phyloP scores from a whole-genome alignment of 1,139 yeast genomes.

The Pichia sp. region DNA sequence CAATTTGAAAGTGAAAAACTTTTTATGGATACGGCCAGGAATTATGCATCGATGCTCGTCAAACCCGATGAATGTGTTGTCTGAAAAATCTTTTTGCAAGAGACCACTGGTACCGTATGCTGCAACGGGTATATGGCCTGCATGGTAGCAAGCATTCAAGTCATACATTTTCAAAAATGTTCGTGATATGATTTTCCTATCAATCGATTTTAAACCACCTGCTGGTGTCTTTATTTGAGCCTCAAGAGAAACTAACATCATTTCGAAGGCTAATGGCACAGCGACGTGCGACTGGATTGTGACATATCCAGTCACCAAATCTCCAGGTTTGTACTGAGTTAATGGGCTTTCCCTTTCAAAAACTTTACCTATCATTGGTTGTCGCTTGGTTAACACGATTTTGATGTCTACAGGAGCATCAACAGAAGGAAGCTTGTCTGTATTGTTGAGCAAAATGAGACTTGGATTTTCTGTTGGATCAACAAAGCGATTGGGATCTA shows the following conservation, averaged over 20 bases:
- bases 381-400: conserved; percentile 36
- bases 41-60: conserved; percentile 43
- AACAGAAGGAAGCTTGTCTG: conserved; percentile 32
- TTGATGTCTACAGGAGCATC: conserved; percentile 34
- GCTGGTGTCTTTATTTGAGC: conserved; percentile 33
- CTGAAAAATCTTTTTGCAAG: conserved; percentile 29
- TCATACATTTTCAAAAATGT: conserved; percentile 40
- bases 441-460: conserved; percentile 33
- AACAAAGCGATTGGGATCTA: conserved; percentile 5
- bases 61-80: conserved; percentile 50
- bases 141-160: conserved; percentile 39
- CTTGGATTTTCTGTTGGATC: conserved; percentile 26
- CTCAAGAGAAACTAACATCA: conserved; percentile 55
- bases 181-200: conserved; percentile 24
- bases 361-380: conserved; percentile 31
- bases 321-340: conserved; percentile 52
- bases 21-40: conserved; percentile 40
- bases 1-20: conserved; percentile 53
- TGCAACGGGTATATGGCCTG: conserved; percentile 28
- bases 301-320: conserved; percentile 50
- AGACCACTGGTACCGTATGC: conserved; percentile 4
- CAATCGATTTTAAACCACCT: conserved; percentile 7
- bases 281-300: conserved; percentile 41
- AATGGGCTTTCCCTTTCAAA: conserved; percentile 34
- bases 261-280: conserved; percentile 46